Conservation (phyloP, 2,329 filamentous ascomycete species). For the Xylariaceae sp. region DNA sequence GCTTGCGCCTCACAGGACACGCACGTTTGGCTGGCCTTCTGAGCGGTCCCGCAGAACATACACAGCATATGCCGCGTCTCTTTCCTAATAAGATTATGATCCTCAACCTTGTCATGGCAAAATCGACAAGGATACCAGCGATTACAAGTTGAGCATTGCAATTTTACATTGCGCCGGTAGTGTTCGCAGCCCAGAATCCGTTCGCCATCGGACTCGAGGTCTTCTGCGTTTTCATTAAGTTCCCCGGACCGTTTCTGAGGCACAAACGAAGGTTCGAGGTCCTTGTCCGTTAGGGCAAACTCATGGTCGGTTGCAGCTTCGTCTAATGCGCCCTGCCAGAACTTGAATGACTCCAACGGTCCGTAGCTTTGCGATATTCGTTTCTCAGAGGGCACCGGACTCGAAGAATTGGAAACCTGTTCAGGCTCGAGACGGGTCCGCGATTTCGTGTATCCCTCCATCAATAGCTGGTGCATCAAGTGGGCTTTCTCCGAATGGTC, state of each 20-base stretch:
- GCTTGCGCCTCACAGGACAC: constrained; percentile 69
- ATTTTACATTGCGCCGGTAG: constrained; percentile 92
- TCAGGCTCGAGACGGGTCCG: constrained; percentile 32
- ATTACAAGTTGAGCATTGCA: constrained; percentile 86
- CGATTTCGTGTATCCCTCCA: constrained; percentile 59
- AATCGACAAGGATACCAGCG: constrained; percentile 94
- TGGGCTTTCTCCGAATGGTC: constrained; percentile 62
- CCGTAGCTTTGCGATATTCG: constrained; percentile 35
- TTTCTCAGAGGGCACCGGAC: constrained; percentile 39
- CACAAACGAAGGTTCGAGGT: constrained; percentile 64
- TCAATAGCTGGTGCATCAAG: constrained; percentile 66
- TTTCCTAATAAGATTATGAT: constrained; percentile 72
- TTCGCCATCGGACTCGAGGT: constrained; percentile 35
- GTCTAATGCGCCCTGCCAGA: constrained; percentile 51
- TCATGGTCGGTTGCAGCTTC: constrained; percentile 40
- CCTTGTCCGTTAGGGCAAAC: constrained; percentile 54
- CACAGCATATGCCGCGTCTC: constrained; percentile 95
- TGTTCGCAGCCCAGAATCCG: constrained; percentile 75
- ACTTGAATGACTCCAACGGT: constrained; percentile 52
- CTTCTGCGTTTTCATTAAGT: constrained; percentile 42
- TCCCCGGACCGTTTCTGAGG: constrained; percentile 44
- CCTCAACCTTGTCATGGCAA: constrained; percentile 81
- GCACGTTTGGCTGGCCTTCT: constrained; percentile 76
- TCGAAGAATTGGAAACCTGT: constrained; percentile 36
- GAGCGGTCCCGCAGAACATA: constrained; percentile 87